Conservation (phyloP, 2,329 filamentous ascomycete species). For the Niveomyces coronatus region DNA sequence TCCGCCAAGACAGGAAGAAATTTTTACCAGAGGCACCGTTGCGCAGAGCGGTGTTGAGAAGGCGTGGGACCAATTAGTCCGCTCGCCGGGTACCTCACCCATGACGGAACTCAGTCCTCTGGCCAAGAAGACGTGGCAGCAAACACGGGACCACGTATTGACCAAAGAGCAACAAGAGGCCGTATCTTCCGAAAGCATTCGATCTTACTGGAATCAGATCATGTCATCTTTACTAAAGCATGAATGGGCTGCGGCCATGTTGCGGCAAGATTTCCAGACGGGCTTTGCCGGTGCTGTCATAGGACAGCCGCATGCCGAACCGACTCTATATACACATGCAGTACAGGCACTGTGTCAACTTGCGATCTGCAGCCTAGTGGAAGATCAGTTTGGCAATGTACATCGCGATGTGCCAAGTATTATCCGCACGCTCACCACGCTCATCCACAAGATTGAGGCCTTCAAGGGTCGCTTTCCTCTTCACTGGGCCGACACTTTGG, state of each 20-base stretch:
- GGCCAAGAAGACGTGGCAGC: constrained; percentile 38
- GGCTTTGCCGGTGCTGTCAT: constrained; percentile 58
- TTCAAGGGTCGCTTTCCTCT: constrained; percentile 50
- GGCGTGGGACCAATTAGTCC: constrained; percentile 31
- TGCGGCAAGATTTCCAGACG: constrained; percentile 59
- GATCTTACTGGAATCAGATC: constrained; percentile 37
- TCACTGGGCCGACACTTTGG: constrained; percentile 72
- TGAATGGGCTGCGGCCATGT: constrained; percentile 51
- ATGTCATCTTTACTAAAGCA: constrained; percentile 35
- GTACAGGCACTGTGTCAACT: constrained; percentile 60
- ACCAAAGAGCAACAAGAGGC: constrained; percentile 45
- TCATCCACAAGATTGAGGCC: constrained; percentile 57
- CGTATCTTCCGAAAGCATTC: constrained; percentile 38
- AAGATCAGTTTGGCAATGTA: constrained; percentile 82
- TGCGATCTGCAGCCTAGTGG: constrained; percentile 60
- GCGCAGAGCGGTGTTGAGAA: constrained; percentile 36
- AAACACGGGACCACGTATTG: constrained; percentile 37
- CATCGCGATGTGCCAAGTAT: constrained; percentile 68
- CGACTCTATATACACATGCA: constrained; percentile 59
- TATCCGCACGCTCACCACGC: constrained; percentile 59
- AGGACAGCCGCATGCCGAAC: constrained; percentile 61
- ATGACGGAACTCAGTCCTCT: constrained; percentile 39
- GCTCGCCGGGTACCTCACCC: constrained; percentile 38
- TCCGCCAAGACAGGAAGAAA: constrained; percentile 35
- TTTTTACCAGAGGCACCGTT: constrained; percentile 31